Percentiles rank a stretch among this genome's conserved stretches.
Conservation (phyloP, 192 early-diverging fungal genomes). For the Backusella mclennaniae region DNA sequence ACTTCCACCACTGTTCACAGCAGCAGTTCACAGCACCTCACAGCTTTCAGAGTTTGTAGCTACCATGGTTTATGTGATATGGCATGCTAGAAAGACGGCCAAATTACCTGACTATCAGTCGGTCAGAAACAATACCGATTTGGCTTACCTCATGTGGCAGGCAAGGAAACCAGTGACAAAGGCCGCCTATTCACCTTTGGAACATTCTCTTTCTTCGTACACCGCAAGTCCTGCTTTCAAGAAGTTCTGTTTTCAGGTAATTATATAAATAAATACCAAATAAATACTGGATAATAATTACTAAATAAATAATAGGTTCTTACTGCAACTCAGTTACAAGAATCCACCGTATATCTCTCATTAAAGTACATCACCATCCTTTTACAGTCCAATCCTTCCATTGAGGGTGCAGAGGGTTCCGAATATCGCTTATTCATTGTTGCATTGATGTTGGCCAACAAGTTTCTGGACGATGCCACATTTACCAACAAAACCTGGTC, state of each 20-base stretch:
- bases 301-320: constrained; percentile 31
- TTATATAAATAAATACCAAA: background rate
- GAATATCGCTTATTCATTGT: constrained; percentile 57
- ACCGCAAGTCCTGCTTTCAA: constrained; percentile 39
- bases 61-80: constrained; percentile 54
- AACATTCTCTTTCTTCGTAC: constrained; percentile 2
- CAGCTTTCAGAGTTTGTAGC: constrained; percentile 58
- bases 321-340: constrained; percentile 47
- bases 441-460: constrained; percentile 69
- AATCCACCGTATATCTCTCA: constrained; percentile 47
- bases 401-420: constrained; percentile 52
- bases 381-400: constrained; percentile 35
- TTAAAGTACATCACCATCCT: constrained; percentile 51
- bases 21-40: background rate
- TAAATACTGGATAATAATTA: background rate
- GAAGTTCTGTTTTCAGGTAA: constrained; percentile 39
- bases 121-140: background rate
- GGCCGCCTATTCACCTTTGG: constrained; percentile 9
- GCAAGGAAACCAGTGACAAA: constrained; percentile 6
- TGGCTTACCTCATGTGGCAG: constrained; percentile 14
- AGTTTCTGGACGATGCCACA: constrained; percentile 83
- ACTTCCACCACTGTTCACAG: background rate
- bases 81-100: constrained; percentile 39
- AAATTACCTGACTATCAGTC: background rate
- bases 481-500: constrained; percentile 90